A percentile compares a stretch with the other conserved stretches of the same genome.
Conservation (phyloP, 352 stramenopile species). For the Phytophthora agathidicida region DNA sequence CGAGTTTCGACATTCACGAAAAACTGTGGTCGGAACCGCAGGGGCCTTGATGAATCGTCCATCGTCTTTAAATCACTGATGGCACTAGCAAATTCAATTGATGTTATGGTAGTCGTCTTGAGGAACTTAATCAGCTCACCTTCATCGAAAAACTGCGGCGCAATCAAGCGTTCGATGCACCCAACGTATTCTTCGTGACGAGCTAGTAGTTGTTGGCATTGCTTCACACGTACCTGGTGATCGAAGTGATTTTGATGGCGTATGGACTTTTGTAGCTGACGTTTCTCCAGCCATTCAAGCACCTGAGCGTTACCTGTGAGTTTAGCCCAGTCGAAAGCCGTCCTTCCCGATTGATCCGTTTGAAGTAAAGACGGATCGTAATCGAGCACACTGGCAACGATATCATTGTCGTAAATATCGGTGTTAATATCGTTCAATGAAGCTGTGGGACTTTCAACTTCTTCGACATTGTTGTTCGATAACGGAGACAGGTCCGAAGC, state of each 20-base stretch:
- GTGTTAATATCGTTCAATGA: neutral
- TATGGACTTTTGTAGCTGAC: constrained; percentile 42
- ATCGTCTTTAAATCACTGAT: constrained; percentile 30
- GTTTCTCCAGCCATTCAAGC: constrained; percentile 40
- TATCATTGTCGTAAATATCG: constrained; percentile 55
- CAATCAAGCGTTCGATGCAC: constrained; percentile 39
- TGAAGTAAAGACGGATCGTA: constrained; percentile 51
- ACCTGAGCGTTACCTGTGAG: constrained; percentile 49
- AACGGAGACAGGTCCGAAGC: neutral
- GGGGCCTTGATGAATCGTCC: neutral
- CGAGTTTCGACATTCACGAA: constrained; percentile 63
- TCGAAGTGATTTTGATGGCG: constrained; percentile 39
- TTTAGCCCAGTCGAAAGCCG: constrained; percentile 70
- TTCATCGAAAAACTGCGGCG: constrained; percentile 49
- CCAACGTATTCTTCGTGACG: constrained; percentile 41
- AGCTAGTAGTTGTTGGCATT: constrained; percentile 45
- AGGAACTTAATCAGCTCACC: constrained; percentile 44
- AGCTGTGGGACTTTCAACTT: neutral
- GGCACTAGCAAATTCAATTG: constrained; percentile 21
- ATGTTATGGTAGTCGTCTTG: constrained; percentile 19
- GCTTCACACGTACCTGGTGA: constrained; percentile 36
- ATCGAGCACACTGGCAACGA: constrained; percentile 47
- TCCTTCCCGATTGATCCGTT: constrained; percentile 53
- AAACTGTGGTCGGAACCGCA: constrained; percentile 31
- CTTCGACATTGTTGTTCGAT: constrained; percentile 24